Percentiles rank a stretch among this genome's conserved stretches.
Evolutionary conservation across 257 asterid species (phyloP).

Genomic region (Cruciata laevipes): DNA sequence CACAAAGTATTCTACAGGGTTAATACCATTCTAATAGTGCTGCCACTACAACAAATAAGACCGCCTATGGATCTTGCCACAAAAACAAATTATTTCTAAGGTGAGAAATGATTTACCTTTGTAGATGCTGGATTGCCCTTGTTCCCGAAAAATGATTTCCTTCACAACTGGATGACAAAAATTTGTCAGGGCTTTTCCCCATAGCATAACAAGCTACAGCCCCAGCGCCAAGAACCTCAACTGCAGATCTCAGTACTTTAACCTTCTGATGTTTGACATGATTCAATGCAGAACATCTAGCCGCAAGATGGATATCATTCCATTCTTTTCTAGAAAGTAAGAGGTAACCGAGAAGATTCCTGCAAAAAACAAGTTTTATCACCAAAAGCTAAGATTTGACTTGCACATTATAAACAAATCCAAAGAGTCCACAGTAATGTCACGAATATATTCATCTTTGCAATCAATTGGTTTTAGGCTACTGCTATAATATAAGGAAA

Average conservation of each 20-base stretch:
- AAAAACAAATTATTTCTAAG: neutral
- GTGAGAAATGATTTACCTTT: slow-evolving; percentile 38
- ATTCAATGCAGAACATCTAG: slow-evolving; percentile 56
- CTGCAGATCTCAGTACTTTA: slow-evolving; percentile 45
- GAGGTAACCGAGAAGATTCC: slow-evolving; percentile 73
- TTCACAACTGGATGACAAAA: slow-evolving; percentile 37
- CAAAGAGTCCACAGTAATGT: neutral
- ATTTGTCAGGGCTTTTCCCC: slow-evolving; percentile 29
- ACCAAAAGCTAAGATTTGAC: slow-evolving; percentile 17
- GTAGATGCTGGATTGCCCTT: slow-evolving; percentile 48
- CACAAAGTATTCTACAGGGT: neutral
- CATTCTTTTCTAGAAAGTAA: slow-evolving; percentile 64
- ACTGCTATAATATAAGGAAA: slow-evolving; percentile 7
- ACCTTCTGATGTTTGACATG: slow-evolving; percentile 37
- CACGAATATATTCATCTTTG: neutral
- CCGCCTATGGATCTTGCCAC: neutral
- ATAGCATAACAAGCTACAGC: slow-evolving; percentile 66
- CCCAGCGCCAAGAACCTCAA: slow-evolving; percentile 76
- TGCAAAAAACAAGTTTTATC: slow-evolving; percentile 36
- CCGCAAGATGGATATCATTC: slow-evolving; percentile 51
- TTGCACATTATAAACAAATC: neutral
- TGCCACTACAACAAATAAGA: neutral
- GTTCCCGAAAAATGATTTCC: slow-evolving; percentile 36
- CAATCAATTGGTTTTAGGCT: neutral
- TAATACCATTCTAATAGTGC: neutral